phyloP scores from a whole-genome alignment of 768 basidiomycete genomes.

The Austroboletus eburneus region DNA sequence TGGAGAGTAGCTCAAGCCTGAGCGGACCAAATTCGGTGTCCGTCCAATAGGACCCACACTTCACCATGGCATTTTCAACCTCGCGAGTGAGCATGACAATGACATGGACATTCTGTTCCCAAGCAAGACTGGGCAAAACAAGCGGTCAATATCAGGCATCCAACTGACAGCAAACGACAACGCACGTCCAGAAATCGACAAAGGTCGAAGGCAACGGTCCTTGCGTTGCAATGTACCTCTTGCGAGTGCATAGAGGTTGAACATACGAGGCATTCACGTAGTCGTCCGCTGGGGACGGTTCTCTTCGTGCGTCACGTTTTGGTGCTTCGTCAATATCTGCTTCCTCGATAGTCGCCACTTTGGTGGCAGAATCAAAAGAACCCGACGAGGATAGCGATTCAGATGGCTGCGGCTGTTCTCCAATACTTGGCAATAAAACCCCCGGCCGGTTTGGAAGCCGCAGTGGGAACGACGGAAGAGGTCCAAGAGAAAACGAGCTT shows the following conservation, averaged over 20 bases:
- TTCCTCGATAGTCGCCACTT: background rate
- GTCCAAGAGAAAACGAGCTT: slow-evolving; percentile 3
- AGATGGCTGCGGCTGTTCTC: slow-evolving; percentile 7
- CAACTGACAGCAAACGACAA: slow-evolving; percentile 13
- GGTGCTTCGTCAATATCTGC: background rate
- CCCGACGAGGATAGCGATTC: background rate
- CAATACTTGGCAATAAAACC: slow-evolving; percentile 14
- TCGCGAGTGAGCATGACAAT: slow-evolving; percentile 97
- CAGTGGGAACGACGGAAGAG: slow-evolving; percentile 13
- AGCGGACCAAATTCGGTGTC: slow-evolving; percentile 67
- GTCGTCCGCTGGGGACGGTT: slow-evolving; percentile 58
- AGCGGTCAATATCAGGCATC: slow-evolving; percentile 5
- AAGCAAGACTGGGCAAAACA: slow-evolving; percentile 56
- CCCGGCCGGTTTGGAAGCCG: slow-evolving; percentile 16
- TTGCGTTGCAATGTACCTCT: slow-evolving; percentile 93
- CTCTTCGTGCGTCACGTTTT: slow-evolving; percentile 10
- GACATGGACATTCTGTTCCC: slow-evolving; percentile 93
- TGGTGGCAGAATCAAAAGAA: background rate
- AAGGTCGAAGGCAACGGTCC: slow-evolving; percentile 89
- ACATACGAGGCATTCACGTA: slow-evolving; percentile 96
- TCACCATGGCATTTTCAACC: slow-evolving; percentile 80
- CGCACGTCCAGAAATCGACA: slow-evolving; percentile 91
- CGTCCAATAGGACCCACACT: slow-evolving; percentile 90
- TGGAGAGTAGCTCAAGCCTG: slow-evolving; percentile 49
- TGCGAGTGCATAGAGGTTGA: slow-evolving; percentile 76